Evolutionary conservation across 768 basidiomycete species (phyloP), one percentile per base, ranked within the genome.

Genomic region (Leucocoprinus sp.): DNA sequence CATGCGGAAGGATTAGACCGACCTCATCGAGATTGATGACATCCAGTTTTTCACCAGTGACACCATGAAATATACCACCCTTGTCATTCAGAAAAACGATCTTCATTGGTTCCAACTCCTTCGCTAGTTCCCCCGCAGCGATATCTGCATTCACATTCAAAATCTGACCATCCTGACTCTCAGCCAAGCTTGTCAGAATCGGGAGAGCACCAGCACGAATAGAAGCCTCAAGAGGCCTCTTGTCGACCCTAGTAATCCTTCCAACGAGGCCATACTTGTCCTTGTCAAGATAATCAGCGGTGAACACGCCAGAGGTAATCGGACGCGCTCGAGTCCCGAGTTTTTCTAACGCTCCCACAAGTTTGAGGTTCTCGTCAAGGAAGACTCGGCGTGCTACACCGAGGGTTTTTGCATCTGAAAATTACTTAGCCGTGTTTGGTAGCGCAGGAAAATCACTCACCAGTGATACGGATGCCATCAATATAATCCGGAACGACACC

Each of bases 131-230:
- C 31, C 95, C 96, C 1, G 96, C 95, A 1, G 96, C 96, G 51
- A 98, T 88, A 61, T 99, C 96, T 17, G 96, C 96, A 59, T 98
- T 99, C 62, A 99, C 96, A 57, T 99, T 99, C 52, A 98, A 73
- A 55, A 99, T 93, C 64, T 99, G 96, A n/a, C 96, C 96, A 26
- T 96, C 91, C 17, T 82, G 75, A 26, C 88, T 87, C 66, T 98
- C 96, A 5, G 96, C 95, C 41, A 99, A 71, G 62, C 84, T 88
- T 52, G 93, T 97, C 15, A 98, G 72, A 64, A 99, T 96, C 47
- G 96, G 96, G 19, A 99, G 74, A 17, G 92, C 93, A 24, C 96
- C 95, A 1, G 95, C 93, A 37, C 90, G 81, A 61, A 99, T 99
- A 38, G 93, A 82, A 2, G 93, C 95, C 64, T 99, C 96, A 49